These are phyloP conservation scores for Ceratocystis variospora DNA, from an alignment of 2,329 filamentous ascomycete species.

Conservation along the genomic window DNA sequence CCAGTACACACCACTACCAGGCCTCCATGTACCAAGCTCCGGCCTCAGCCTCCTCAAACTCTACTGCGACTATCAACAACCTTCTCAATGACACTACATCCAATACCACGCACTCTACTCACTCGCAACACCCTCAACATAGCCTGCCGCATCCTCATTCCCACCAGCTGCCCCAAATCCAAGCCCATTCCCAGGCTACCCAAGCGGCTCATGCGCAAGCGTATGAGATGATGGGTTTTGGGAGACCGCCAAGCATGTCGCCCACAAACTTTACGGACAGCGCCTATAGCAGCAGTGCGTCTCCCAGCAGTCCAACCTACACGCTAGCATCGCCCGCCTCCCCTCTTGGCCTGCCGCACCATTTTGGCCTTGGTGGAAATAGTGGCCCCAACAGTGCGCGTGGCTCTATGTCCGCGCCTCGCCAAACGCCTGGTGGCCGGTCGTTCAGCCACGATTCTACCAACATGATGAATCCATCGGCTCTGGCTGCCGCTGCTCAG, in stretches of 20 bases:
- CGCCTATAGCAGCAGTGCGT: slow-evolving; percentile 11
- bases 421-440: slow-evolving; percentile 4
- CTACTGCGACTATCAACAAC: slow-evolving; percentile 13
- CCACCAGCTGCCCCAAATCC: slow-evolving; percentile 4
- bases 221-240: slow-evolving; percentile 14
- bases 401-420: slow-evolving; percentile 11
- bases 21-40: slow-evolving; percentile 10
- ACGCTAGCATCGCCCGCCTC: slow-evolving; percentile 14
- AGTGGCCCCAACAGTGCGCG: not conserved
- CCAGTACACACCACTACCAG: slow-evolving; percentile 5
- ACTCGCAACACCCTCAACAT: slow-evolving; percentile 3
- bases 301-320: slow-evolving; percentile 16
- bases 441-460: slow-evolving; percentile 16
- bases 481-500: not conserved
- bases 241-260: slow-evolving; percentile 15
- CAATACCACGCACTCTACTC: not conserved
- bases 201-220: not conserved
- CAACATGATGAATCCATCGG: slow-evolving; percentile 6
- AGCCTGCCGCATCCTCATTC: not conserved
- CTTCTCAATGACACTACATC: slow-evolving; percentile 14
- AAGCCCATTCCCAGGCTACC: not conserved
- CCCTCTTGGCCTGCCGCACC: slow-evolving; percentile 13
- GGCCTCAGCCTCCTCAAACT: slow-evolving; percentile 9
- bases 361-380: not conserved
- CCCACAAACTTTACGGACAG: slow-evolving; percentile 15